Conservation (phyloP, 148 eudicot species). For the Vaccinium darrowii region DNA sequence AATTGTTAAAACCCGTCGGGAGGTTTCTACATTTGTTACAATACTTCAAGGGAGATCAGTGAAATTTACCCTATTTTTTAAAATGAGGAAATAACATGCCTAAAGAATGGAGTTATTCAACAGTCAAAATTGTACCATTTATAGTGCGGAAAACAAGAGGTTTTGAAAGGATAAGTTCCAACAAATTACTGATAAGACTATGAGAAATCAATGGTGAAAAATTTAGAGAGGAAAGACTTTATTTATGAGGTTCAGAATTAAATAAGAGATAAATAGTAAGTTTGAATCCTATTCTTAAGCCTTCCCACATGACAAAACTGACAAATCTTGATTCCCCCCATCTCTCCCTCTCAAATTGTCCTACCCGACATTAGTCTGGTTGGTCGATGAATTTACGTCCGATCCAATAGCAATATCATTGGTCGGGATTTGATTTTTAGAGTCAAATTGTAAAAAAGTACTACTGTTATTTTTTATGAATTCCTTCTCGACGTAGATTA, state of each 20-base stretch:
- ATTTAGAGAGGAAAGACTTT: neutral
- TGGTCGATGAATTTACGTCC: no score
- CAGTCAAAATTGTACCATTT: neutral
- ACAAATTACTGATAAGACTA: neutral
- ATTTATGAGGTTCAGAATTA: neutral
- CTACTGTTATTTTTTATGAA: no score
- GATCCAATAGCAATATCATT: no score
- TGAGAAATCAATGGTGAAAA: neutral
- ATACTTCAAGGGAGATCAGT: neutral
- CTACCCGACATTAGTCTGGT: no score
- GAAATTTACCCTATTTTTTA: neutral
- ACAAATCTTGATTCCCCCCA: neutral
- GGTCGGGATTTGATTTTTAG: no score
- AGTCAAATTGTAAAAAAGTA: no score
- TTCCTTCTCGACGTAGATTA: no score
- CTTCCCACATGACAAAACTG: constrained; percentile 31
- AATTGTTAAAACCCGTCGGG: no score
- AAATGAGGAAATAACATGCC: neutral
- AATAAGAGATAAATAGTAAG: neutral
- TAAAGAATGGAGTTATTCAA: neutral
- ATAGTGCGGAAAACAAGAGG: neutral
- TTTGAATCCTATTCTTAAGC: constrained; percentile 33
- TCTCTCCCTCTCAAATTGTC: neutral
- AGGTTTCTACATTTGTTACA: neutral
- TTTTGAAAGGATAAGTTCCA: neutral